Evolutionary conservation across 306 rosid species (phyloP).

Genomic region (Quercus ilex): DNA sequence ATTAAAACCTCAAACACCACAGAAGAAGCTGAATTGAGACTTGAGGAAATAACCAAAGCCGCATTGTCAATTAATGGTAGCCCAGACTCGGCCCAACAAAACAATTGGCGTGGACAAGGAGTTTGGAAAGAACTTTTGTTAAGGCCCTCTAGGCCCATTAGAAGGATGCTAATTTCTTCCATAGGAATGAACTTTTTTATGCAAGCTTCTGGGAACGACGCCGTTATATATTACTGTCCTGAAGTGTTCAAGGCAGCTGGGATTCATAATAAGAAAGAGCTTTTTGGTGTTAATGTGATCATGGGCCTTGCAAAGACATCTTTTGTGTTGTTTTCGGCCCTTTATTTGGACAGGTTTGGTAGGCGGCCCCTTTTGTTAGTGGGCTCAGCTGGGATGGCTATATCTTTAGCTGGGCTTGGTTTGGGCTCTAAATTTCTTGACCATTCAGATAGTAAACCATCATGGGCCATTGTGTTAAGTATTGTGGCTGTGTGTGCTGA

Average conservation of each 20-base stretch:
- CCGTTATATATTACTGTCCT: constrained; percentile 75
- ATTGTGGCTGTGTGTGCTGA: constrained; percentile 54
- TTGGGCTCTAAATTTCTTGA: constrained; percentile 55
- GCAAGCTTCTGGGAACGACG: constrained; percentile 97
- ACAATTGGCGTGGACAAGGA: constrained; percentile 34
- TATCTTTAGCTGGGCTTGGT: constrained; percentile 51
- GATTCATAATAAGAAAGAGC: constrained; percentile 40
- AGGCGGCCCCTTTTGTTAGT: constrained; percentile 69
- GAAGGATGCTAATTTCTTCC: constrained; percentile 58
- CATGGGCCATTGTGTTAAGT: constrained; percentile 53
- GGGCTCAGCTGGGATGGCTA: constrained; percentile 62
- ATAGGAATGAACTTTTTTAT: constrained; percentile 82
- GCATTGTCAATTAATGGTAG: constrained; percentile 8
- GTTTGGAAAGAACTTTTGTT: constrained; percentile 73
- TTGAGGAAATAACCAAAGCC: constrained; percentile 47
- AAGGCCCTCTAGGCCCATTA: constrained; percentile 43
- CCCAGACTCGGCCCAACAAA: constrained; percentile 10
- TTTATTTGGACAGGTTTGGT: constrained; percentile 59
- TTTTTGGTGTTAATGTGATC: constrained; percentile 57
- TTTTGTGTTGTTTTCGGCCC: constrained; percentile 59
- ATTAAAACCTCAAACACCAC: constrained; percentile 39
- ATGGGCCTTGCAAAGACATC: constrained; percentile 64
- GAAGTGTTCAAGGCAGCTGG: constrained; percentile 77
- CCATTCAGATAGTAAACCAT: constrained; percentile 25
- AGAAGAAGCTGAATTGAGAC: constrained; percentile 64